Conservation (phyloP, 2,329 filamentous ascomycete genomes). For the Xylariomycetidae sp. region DNA sequence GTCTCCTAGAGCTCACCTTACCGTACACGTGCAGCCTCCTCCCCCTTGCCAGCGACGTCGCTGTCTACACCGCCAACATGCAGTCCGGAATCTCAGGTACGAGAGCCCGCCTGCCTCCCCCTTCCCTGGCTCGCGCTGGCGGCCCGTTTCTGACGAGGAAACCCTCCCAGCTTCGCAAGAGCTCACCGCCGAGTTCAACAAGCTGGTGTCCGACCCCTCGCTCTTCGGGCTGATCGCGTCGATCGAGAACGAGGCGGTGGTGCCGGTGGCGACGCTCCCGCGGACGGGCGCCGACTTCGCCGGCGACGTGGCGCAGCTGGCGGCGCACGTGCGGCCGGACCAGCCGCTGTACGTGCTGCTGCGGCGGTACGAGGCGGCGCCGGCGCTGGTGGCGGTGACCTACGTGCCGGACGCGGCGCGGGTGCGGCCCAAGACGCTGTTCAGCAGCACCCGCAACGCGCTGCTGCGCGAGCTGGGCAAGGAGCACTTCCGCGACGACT, state of each 20-base stretch:
- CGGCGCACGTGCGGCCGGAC: slow-evolving; percentile 58
- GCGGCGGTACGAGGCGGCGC: slow-evolving; percentile 54
- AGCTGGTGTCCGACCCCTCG: slow-evolving; percentile 53
- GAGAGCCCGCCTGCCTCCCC: slow-evolving; percentile 1
- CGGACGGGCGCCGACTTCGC: slow-evolving; percentile 52
- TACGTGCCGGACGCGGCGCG: slow-evolving; percentile 75
- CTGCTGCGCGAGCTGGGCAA: slow-evolving; percentile 70
- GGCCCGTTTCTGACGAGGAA: not conserved
- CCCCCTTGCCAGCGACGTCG: no score
- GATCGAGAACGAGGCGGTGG: slow-evolving; percentile 63
- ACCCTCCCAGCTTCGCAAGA: slow-evolving; percentile 65
- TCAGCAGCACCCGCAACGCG: slow-evolving; percentile 70
- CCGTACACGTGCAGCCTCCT: no score
- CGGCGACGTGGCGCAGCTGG: slow-evolving; percentile 57
- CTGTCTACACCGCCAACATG: slow-evolving; percentile 56
- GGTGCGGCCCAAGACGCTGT: slow-evolving; percentile 82
- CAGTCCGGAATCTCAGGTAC: slow-evolving; percentile 74
- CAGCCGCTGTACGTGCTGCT: slow-evolving; percentile 70
- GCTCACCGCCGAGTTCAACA: slow-evolving; percentile 67
- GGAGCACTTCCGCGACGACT: slow-evolving; percentile 70
- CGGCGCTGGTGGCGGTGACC: slow-evolving; percentile 63
- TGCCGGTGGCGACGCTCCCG: slow-evolving; percentile 51
- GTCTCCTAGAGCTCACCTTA: no score
- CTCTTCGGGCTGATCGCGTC: slow-evolving; percentile 67
- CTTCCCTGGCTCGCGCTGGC: not conserved